phyloP scores from a whole-genome alignment of 2,329 filamentous ascomycete species.

The Orbilia blumenaviensis region DNA sequence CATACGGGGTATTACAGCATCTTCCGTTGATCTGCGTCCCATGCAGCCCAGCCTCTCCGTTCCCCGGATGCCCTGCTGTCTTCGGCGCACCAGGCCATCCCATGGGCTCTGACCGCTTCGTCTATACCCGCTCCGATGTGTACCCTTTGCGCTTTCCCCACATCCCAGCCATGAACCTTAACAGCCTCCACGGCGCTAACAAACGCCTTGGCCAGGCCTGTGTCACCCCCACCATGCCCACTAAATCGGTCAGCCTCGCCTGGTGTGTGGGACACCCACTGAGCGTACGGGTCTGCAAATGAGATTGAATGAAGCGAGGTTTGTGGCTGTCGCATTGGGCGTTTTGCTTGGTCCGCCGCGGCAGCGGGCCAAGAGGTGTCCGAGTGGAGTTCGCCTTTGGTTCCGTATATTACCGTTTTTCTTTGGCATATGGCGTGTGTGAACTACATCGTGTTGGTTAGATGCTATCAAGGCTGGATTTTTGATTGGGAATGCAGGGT shows the following conservation, averaged over 20 bases:
- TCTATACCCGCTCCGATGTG: constrained; percentile 76
- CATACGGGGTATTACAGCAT: background rate
- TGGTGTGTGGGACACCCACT: constrained; percentile 47
- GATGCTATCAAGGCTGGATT: background rate
- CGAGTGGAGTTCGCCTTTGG: constrained; percentile 83
- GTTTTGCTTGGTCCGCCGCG: constrained; percentile 6
- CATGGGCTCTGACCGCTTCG: constrained; percentile 88
- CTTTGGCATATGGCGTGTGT: constrained; percentile 87
- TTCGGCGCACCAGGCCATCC: constrained; percentile 92
- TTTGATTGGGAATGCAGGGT: background rate
- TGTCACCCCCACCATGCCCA: constrained; percentile 80
- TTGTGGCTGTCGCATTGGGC: constrained; percentile 34
- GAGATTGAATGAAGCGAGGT: constrained; percentile 49
- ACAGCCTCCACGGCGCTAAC: constrained; percentile 82
- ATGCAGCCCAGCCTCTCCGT: constrained; percentile 28
- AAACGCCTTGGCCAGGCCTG: constrained; percentile 82
- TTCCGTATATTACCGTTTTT: constrained; percentile 85
- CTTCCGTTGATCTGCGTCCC: constrained; percentile 38
- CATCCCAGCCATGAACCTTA: constrained; percentile 73
- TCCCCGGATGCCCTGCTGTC: constrained; percentile 62
- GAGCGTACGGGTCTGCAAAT: constrained; percentile 40
- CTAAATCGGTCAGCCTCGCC: constrained; percentile 61
- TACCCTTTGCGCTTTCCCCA: constrained; percentile 75
- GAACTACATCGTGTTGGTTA: constrained; percentile 62
- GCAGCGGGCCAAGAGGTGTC: constrained; percentile 67